Base-by-base conservation (phyloP, 2,329 filamentous ascomycete species). In the Diaporthe longicolla region DNA sequence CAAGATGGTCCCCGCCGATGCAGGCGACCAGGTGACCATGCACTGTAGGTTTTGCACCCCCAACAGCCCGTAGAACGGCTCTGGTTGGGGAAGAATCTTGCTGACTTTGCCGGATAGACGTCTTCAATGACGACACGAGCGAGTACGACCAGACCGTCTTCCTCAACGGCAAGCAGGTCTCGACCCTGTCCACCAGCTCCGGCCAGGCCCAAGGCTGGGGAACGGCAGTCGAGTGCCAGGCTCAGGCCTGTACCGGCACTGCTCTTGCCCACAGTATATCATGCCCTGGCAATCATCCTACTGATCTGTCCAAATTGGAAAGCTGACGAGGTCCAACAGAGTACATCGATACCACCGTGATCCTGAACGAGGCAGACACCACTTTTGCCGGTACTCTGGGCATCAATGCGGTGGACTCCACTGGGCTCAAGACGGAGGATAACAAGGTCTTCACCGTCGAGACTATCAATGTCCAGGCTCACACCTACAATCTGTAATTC, bases 181-280 rank as follows among this genome's bases (percentile, higher is more conserved):
- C 66, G 8, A 70, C 37, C 35, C 40, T 55, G 19, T 70, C 66
- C 10, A 55, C 66, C 32, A 58, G 52, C 35, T 70, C 66, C 24
- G 66, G 66, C 21, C 54, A 70, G n/a, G 66, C 66, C 40, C 32
- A 70, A 37, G 66, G 66, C 37, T 70, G 66, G 66, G 66, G 66
- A 6, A 70, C 66, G 1, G 66, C 66, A 8, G 52, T 54, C 32
- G 66, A 70, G 37, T 70, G 66, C 66, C 66, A 70, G 52, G 66
- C 52, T 17, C 37, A 70, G 24, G 66, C 48, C 26, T 70, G 66
- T 17, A 29, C 37, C 40, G 66, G 66, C 21, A 55, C 66, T 54
- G 66, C 54, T 19, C 54, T 57, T 37, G 66, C 66, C 1, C 66
- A 70, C 52, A 70, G 66, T 70, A 15, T 19, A 52, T 55, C 2